Conservation (phyloP, 2,329 filamentous ascomycete species). For the Penicillium hordei region DNA sequence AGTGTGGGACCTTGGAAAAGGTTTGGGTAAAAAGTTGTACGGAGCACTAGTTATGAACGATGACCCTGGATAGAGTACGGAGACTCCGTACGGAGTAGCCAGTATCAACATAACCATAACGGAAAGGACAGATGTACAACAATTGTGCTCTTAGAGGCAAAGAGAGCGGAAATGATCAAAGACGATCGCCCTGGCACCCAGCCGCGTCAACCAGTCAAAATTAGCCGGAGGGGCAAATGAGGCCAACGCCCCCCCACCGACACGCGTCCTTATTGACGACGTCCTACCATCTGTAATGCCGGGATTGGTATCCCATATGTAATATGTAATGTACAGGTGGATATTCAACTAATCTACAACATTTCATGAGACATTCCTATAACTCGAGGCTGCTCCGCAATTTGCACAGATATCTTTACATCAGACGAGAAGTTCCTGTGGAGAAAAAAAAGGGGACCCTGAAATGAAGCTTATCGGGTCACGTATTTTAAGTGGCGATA, state of each 20-base stretch:
- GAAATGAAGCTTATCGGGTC: constrained; percentile 17
- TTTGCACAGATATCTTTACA: neutral
- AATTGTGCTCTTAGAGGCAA: neutral
- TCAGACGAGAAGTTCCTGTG: neutral
- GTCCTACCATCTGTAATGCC: neutral
- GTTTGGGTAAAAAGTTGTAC: too few species aligned
- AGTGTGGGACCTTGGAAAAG: neutral
- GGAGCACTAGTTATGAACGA: too few species aligned
- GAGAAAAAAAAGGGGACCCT: constrained; percentile 8
- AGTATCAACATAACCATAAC: neutral
- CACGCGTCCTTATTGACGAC: constrained; percentile 20
- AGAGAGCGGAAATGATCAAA: constrained; percentile 22
- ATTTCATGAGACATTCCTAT: neutral
- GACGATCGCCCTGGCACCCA: constrained; percentile 22
- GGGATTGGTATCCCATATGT: neutral
- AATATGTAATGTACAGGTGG: neutral
- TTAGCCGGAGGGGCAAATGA: constrained; percentile 11
- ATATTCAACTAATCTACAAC: too few species aligned
- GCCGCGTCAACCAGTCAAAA: constrained; percentile 18
- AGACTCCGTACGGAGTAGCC: neutral
- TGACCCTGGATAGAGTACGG: neutral
- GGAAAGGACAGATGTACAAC: constrained; percentile 8
- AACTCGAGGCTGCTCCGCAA: neutral
- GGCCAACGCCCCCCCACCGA: constrained; percentile 19
- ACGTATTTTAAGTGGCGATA: constrained; percentile 13